Conservation (phyloP, 345 rosid species). For the Hevea brasiliensis region DNA sequence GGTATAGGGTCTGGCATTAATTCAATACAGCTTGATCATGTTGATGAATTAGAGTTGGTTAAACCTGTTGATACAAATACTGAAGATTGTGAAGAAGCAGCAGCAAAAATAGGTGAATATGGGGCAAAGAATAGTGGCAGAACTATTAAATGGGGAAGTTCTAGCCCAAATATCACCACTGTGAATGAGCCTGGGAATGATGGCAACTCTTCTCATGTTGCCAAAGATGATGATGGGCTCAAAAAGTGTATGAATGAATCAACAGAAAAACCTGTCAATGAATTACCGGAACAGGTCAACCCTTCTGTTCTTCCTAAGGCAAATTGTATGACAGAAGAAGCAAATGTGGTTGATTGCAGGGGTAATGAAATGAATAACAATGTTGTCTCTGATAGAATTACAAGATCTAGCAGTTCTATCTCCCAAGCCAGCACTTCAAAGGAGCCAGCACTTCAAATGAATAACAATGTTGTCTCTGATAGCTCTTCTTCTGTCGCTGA, state of each 20-base stretch:
- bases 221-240: constrained; percentile 5
- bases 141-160: constrained; percentile 39
- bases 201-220: constrained; percentile 1
- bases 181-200: constrained; percentile 17
- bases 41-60: constrained; percentile 30
- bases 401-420: constrained; percentile 37
- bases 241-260: constrained; percentile 35
- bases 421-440: constrained; percentile 22
- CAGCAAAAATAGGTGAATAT: constrained; percentile 30
- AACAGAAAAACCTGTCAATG: constrained; percentile 28
- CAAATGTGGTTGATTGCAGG: constrained; percentile 27
- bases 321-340: constrained; percentile 28
- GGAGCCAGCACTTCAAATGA: constrained; percentile 23
- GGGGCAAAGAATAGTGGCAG: constrained; percentile 37
- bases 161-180: constrained; percentile 19
- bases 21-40: constrained; percentile 38
- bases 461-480: no score
- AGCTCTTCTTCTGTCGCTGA: constrained; percentile 23
- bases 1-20: constrained; percentile 37
- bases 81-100: constrained; percentile 27
- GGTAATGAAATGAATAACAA: constrained; percentile 32
- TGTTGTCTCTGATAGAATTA: constrained; percentile 30
- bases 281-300: constrained; percentile 26
- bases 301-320: constrained; percentile 30
- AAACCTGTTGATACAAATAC: constrained; percentile 32